Base-by-base conservation (phyloP, 129 eudicot species). In the Rutidosis leptorrhynchoides region DNA sequence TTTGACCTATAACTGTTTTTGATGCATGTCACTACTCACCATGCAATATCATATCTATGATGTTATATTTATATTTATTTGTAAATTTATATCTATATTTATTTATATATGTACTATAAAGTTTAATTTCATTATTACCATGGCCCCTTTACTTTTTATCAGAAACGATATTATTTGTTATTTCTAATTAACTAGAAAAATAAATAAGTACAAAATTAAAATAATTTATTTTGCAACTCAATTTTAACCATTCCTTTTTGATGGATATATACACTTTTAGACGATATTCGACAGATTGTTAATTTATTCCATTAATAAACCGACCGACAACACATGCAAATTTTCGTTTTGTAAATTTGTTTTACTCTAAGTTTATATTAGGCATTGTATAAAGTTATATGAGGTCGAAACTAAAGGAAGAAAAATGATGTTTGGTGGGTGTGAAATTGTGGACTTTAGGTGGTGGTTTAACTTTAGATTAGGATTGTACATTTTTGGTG, bases 11-110 rank as follows among this genome's bases (percentile, higher is more conserved):
- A 25, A 75, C 62, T 75, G 58, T 33, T 75, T 74, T 45, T 74
- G 56, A 58, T 75, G 80, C 80, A 75, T 75, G 80, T 75, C 80
- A n/a, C n/a, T n/a, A n/a, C n/a, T 75, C 80, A 75, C 80, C 80
- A 75, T 75, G 75, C 80, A 75, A 75, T 75, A 75, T n/a, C n/a
- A 75, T 75, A 75, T 75, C 80, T 68, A 49, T 68, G 49, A 52
- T 68, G 37, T 68, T 75, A 10, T 75, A 68, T 68, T 49, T n/a
- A n/a, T n/a, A n/a, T n/a, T n/a, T n/a, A n/a, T n/a, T n/a, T n/a
- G n/a, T n/a, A n/a, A n/a, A n/a, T n/a, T n/a, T n/a, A n/a, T n/a
- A n/a, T n/a, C n/a, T n/a, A n/a, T n/a, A n/a, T n/a, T n/a, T n/a
- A n/a, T n/a, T n/a, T n/a, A n/a, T n/a, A n/a, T n/a, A n/a, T n/a